Base-by-base conservation (phyloP, 345 rosid genomes). In the Boechera retrofracta region DNA sequence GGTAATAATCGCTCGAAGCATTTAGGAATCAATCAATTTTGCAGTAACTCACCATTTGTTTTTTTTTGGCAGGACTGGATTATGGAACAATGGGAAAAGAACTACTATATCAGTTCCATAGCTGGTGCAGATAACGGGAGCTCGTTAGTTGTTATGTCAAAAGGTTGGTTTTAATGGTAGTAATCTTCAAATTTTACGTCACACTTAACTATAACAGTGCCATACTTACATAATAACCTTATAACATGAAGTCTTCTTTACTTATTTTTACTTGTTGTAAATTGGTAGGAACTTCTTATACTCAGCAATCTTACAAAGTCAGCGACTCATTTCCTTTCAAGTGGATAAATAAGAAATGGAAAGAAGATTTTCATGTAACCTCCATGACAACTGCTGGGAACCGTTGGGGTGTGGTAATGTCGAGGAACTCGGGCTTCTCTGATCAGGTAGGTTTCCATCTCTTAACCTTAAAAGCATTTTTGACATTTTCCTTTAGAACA, bases 61-160 rank as follows among this genome's bases (percentile, higher is more conserved):
- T 32, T 32, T 3, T 4, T 9, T 57, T 73, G 5, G 26, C 71
- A 95, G 99, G 99, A 95, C 67, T 95, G 99, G 99, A 95, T 95
- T 80, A 92, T 95, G 99, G 98, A 88, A 57, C 94, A 95, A 57
- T 95, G 99, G 99, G 99, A 92, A 73, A 92, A 91, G 82, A 89
- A 86, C 83, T 95, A 85, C 77, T 95, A 95, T 82, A 95, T 95
- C 80, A 95, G 85, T 70, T 85, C 97, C 5, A 69, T 95, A 69
- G 96, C 97, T 18, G 98, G 99, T 52, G 80, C 92, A 39, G 76
- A 83, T 67, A 91, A 92, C 35, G 99, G 99, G 67, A 86, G 89
- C 86, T 88, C 99, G 2, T 81, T 95, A 58, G 96, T 92, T n/a
- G 92, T 95, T 29, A 92, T 95, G 99, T 95, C 99, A 2, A 95